Base-by-base conservation (phyloP, 768 basidiomycete species). In the Serendipita sp. region DNA sequence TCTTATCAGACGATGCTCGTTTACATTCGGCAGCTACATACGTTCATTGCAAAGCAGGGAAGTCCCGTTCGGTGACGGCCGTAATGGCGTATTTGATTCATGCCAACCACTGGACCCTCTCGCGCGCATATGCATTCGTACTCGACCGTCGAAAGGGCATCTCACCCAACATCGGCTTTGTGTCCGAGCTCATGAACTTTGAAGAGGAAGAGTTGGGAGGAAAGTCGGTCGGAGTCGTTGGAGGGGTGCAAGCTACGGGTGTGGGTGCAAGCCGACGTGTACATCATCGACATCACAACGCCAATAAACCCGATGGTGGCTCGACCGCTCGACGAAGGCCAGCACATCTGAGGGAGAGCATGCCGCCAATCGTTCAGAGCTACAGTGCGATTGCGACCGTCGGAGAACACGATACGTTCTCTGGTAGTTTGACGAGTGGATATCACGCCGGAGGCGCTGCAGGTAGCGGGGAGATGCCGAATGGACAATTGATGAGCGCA, bases 51-150 rank as follows among this genome's bases (percentile, higher is more conserved):
- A 92, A 89, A 75, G 93, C 90, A 3, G 95, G 94, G 3, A 96
- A 93, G 77, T 93, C 91, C 2, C 86, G 95, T 13, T 94, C 91
- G 0, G 94, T 96, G 34, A 96, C 94, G 0, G 92, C 93, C 11
- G 94, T 96, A 45, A 92, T 98, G 78, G 94, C 91, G 2, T 97
- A 96, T 72, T 86, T 98, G 65, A 96, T 98, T 68, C 94, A 96
- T 70, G 89, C 93, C 8, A 93, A 96, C 71, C 92, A 93, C 71
- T 97, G 95, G 95, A 89, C 92, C 18, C 82, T 97, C 46, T 88
- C 91, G 37, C 83, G 84, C 44, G 92, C 95, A 1, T 98, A 97
- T 72, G 77, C 86, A 0, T 96, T 92, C 71, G 94, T 98, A 30
- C 81, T 91, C 45, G 94, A 94, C 70, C 83, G 92, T 7, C 84